Percentiles rank a stretch among this genome's conserved stretches.
phyloP scores from a whole-genome alignment of 331 rosid species.

The Saraca asoca region DNA sequence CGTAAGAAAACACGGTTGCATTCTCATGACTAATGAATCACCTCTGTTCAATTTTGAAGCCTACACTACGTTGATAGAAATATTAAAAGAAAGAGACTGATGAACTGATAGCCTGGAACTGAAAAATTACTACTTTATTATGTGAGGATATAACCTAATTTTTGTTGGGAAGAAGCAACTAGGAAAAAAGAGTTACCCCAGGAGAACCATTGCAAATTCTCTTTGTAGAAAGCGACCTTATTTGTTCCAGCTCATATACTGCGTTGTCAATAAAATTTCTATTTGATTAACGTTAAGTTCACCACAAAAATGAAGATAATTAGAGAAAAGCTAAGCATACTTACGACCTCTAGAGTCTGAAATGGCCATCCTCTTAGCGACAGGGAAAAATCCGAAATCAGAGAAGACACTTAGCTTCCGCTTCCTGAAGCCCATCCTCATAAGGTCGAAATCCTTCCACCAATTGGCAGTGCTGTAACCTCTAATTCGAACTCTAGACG shows the following conservation, averaged over 20 bases:
- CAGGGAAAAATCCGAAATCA: conserved; percentile 15
- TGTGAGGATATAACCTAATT: neutral
- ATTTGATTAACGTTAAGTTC: neutral
- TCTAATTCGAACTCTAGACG: neutral
- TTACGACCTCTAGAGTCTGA: conserved; percentile 31
- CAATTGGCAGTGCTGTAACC: neutral
- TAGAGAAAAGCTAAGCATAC: neutral
- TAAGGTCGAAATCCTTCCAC: neutral
- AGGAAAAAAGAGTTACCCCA: conserved; percentile 29
- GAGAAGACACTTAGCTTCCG: conserved; percentile 26
- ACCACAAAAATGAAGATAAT: neutral
- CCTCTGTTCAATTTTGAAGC: neutral
- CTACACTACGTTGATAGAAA: neutral
- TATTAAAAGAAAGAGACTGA: neutral
- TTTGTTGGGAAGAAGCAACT: neutral
- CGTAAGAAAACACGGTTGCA: neutral
- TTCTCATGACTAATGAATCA: neutral
- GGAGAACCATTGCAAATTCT: conserved; percentile 18
- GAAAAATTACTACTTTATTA: too few relatives aligned
- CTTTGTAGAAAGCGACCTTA: neutral
- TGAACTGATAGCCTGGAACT: neutral
- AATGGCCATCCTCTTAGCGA: conserved; percentile 25
- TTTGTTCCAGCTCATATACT: conserved; percentile 30
- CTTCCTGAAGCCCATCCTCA: conserved; percentile 32
- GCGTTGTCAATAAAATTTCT: conserved; percentile 13